Evolutionary conservation across 2,329 filamentous ascomycete genomes (phyloP), one percentile per base, ranked within the genome.

Genomic region (Fusarium multiceps): DNA sequence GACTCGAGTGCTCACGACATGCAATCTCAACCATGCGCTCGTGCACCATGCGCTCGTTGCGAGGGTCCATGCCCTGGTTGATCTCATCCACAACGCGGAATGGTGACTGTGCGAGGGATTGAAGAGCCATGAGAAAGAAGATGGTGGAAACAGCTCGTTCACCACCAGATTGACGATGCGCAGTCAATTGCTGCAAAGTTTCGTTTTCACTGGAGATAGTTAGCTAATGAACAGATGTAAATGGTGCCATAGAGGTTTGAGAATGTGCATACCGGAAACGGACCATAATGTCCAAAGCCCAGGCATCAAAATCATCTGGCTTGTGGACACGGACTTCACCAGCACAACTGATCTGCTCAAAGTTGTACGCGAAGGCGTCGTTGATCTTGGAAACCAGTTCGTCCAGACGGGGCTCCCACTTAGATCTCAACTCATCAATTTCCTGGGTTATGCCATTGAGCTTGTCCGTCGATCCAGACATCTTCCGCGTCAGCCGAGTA

Each of bases 71-170:
- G 72, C 96, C 96, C 82, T 99, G 96, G 78, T 99, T 99, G 85
- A 99, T 99, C 83, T 99, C 96, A 81, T 99, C 96, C 63, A 99
- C 96, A 51, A 99, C 95, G 55, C 96, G 93, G 87, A 99, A 99
- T 2, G 96, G 96, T 6, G 94, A 94, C 75, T 94, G 92, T 18
- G 96, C 95, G 75, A 99, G 90, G 51, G 93, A 93, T 80, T 99
- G 96, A 27, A 99, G 88, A 7, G 96, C 93, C 94, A 99, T 98
- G 59, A 99, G 93, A 82, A 97, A 99, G 86, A 98, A 99, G 77
- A 98, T 97, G 16, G 96, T 99, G 23, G 93, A 97, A 23, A 99
- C 95, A 25, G 96, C 93, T 63, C 96, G 92, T 82, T 99, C 96
- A 69, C 96, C 96, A 75, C 96, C 96, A 3, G 95, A 98, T 80